These are phyloP conservation scores for Coix lacrymajobi DNA, from an alignment of 176 grass and related monocot species.

Conservation along the genomic window DNA sequence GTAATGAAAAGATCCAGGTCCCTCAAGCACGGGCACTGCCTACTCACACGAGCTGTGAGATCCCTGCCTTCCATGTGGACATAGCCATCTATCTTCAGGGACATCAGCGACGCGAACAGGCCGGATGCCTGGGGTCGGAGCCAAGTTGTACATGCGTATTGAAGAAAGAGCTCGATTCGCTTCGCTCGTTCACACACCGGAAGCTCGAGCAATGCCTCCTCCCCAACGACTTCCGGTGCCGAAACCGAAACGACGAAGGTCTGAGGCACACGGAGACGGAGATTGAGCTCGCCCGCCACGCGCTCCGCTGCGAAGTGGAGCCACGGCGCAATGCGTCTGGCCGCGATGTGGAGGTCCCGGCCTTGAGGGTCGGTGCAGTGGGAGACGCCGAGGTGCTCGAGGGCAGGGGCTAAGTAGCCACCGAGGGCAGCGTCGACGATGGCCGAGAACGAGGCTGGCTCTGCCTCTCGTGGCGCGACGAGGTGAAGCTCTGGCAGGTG, in stretches of 20 bases:
- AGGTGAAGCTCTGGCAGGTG: background rate
- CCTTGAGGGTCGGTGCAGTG: background rate
- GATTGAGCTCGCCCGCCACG: background rate
- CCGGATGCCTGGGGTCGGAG: background rate
- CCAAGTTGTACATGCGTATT: background rate
- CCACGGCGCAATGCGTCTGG: background rate
- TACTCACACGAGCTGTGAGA: background rate
- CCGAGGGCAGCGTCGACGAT: background rate
- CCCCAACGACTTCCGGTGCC: no score
- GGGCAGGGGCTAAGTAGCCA: background rate
- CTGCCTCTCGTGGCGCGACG: background rate
- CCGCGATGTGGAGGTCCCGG: background rate
- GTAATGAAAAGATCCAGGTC: accelerated
- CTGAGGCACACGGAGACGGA: no score
- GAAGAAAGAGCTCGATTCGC: background rate
- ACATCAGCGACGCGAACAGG: background rate
- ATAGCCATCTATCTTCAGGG: background rate
- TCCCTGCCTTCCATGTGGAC: background rate
- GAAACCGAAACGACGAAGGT: no score
- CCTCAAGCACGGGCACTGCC: background rate
- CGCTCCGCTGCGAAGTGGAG: background rate
- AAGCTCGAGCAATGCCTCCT: background rate
- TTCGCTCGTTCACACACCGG: background rate
- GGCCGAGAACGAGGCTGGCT: background rate
- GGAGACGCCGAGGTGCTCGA: background rate